Base-by-base conservation (phyloP, 2,329 filamentous ascomycete genomes). In the Hypoxylon sp. region DNA sequence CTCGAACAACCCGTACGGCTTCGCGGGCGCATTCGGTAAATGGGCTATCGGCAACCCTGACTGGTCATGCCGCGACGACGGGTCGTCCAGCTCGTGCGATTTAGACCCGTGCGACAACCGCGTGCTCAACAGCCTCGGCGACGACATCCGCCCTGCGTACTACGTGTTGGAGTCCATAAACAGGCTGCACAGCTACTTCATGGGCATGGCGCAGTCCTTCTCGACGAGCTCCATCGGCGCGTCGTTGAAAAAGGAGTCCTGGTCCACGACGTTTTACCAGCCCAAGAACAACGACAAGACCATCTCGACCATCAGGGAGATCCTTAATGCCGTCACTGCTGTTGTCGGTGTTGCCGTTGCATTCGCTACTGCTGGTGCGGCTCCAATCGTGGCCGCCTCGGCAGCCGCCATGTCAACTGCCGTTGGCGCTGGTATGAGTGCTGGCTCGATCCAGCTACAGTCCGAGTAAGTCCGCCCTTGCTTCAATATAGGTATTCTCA, bases 1-100 rank as follows among this genome's bases (percentile, higher is more conserved):
- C 33, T 50, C 44, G 6, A 37, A 22, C 22, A 51, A 42, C 31
- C 3, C 22, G 2, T n/a, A 51, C 22, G 55, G 55, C 5, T 60
- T 60, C 11, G 47, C 58, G 1, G 47, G 47, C n/a, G 24, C 37
- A n/a, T 60, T 60, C 47, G 47, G 47, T 39, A n/a, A 60, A 5
- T 60, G 47, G 47, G 58, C 48, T 3, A 46, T 53, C 9, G 53
- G 61, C 17, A 53, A 59, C 37, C 61, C 54, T 6, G 54, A 64
- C 53, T 64, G 53, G 53, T 53, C 54, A 0, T 64, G 53, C 37
- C 54, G 47, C 3, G 52, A 59, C 53, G 61, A 64, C 26, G 53
- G 61, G 1, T 63, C 53, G 22, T 24, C 46, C 29, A 59, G 47
- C 29, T 47, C 54, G n/a, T 64, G 53, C 35, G 47, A 59, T 9